Evolutionary conservation across 306 rosid genomes (phyloP), one percentile per base, ranked within the genome.

Genomic region (Vigna trinervia): DNA sequence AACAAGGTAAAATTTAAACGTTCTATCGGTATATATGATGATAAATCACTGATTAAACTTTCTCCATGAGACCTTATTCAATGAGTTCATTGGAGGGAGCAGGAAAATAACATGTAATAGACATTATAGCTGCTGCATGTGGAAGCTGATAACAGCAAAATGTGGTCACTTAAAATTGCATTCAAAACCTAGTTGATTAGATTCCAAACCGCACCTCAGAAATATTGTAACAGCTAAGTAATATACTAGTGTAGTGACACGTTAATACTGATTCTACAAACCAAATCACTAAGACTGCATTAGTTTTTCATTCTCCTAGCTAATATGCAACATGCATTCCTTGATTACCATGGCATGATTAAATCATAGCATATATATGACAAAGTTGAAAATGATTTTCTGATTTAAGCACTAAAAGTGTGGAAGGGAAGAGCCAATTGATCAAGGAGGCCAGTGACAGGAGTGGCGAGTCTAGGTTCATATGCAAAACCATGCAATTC

Each of bases 401-500:
- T 13, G 19, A 43, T 43, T 43, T 20, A 66, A 66, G 73, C 56
- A 67, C 7, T 80, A 46, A 73, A 86, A 82, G 59, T 57, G 67
- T 86, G 92, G 59, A 87, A 92, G 1, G 91, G 94, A 15, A 86
- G 75, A 8, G 91, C 78, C 61, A 96, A 65, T 53, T 89, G 98
- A 80, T 92, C 94, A 46, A 96, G 90, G 5, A 96, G 86, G 19
- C 78, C 88, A 32, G 93, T 91, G 45, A 89, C 97, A 0, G 99
- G 98, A 0, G 97, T 91, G 1, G 97, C 94, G 20, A 96, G 86
- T 6, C 82, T 83, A 2, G 98, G 99, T 52, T 96, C 94, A 79
- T 92, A 96, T 13, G 97, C 94, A 81, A 91, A 91, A 43, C 93
- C 97, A 81, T 87, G 96, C 90, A 96, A 60, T 30, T 87, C 90